These are phyloP conservation scores for Deinandra increscens DNA, from an alignment of 129 eudicot species.

Conservation along the genomic window DNA sequence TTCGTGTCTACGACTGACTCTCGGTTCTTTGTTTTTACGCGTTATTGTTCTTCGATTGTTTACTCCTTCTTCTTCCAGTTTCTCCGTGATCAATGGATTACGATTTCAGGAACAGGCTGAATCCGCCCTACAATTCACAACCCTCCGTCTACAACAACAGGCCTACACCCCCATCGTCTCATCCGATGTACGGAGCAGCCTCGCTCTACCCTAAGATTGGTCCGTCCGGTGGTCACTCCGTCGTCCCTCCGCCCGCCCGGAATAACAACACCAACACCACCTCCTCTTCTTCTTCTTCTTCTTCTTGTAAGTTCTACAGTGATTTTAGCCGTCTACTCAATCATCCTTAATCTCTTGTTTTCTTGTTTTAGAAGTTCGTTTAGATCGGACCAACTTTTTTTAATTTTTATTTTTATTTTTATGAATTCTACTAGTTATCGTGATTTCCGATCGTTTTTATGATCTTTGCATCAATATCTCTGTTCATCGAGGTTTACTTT, in stretches of 20 bases:
- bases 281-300: too few species aligned
- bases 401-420: too few species aligned
- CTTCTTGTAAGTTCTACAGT: conserved; percentile 43
- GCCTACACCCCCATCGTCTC: conserved; percentile 28
- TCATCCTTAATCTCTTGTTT: not conserved
- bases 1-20: not conserved
- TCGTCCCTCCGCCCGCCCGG: conserved; percentile 39
- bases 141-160: conserved; percentile 39
- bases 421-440: not conserved
- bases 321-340: not conserved
- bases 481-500: not conserved
- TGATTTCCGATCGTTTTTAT: not conserved
- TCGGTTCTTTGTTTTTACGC: not conserved
- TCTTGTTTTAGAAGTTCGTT: not conserved
- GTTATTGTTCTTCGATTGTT: not conserved
- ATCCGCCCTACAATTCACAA: conserved; percentile 43
- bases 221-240: conserved; percentile 41
- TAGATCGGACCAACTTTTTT: not conserved
- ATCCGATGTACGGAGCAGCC: conserved; percentile 53
- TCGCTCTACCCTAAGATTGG: conserved; percentile 62
- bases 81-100: conserved; percentile 51
- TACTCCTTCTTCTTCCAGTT: not conserved
- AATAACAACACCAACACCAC: conserved; percentile 30
- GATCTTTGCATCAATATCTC: not conserved
- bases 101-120: conserved; percentile 67